These are phyloP conservation scores for Daldinia caldariorum DNA, from an alignment of 495 filamentous ascomycete genomes.

Conservation along the genomic window DNA sequence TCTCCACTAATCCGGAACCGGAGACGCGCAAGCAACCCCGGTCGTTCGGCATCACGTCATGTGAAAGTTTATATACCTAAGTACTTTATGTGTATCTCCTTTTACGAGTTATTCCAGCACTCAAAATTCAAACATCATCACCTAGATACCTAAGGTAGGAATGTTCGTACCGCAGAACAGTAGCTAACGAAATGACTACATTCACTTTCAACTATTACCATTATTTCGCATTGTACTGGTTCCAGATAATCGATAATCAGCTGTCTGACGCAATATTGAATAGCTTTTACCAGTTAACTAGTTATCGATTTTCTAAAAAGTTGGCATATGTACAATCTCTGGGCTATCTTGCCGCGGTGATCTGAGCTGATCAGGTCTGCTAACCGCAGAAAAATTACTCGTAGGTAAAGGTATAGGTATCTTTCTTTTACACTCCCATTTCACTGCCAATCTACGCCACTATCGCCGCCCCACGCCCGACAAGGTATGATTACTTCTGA, in stretches of 20 bases:
- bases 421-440: slow-evolving; percentile 25
- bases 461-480: slow-evolving; percentile 18
- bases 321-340: slow-evolving; percentile 41
- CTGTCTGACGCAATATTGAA: background rate
- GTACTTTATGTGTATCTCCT: slow-evolving; percentile 44
- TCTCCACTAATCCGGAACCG: slow-evolving; percentile 60
- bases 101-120: no score
- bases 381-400: background rate
- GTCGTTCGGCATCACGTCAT: slow-evolving; percentile 78
- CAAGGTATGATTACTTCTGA: slow-evolving; percentile 23
- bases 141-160: no score
- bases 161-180: no score
- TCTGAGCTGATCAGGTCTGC: slow-evolving; percentile 3
- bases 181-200: background rate
- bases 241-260: slow-evolving; percentile 60
- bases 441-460: slow-evolving; percentile 30
- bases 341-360: slow-evolving; percentile 9
- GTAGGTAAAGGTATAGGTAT: slow-evolving; percentile 39
- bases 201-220: background rate
- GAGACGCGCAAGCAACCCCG: slow-evolving; percentile 64
- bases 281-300: background rate
- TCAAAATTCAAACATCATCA: no score
- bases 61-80: slow-evolving; percentile 83
- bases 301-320: background rate
- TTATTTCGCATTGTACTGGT: background rate